phyloP scores from a whole-genome alignment of 1,284 basidiomycete species.

The Sanghuangporus sanghuang region DNA sequence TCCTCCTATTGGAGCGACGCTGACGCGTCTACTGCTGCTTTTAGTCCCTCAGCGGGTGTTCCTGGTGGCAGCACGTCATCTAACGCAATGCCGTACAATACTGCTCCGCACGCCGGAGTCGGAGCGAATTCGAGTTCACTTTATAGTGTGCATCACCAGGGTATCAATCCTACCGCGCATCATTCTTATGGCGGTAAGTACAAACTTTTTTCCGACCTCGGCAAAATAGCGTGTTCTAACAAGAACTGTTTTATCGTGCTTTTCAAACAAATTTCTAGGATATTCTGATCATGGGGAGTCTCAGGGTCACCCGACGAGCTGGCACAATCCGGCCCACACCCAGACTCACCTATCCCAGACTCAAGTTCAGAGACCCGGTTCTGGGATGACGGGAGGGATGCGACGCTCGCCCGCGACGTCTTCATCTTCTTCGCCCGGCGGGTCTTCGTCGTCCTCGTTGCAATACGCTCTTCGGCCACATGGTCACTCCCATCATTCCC shows the following conservation, averaged over 20 bases:
- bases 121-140: not conserved
- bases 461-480: constrained; percentile 3
- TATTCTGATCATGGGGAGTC: not conserved
- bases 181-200: too few species aligned
- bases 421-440: not conserved
- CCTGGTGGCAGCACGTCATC: not conserved
- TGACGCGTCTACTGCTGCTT: not conserved
- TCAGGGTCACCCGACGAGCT: not conserved
- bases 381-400: not conserved
- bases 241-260: not conserved
- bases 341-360: not conserved
- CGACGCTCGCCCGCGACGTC: not conserved
- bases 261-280: not conserved
- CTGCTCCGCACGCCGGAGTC: not conserved
- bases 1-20: not conserved
- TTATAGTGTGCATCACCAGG: not conserved
- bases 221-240: too few species aligned
- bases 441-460: not conserved
- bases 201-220: too few species aligned
- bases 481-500: not conserved
- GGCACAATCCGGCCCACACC: not conserved
- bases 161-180: too few species aligned
- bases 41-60: not conserved
- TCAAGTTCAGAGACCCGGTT: not conserved
- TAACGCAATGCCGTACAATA: not conserved